Evolutionary conservation across 208 protist genomes (phyloP), one percentile per base, ranked within the genome.

Genomic region (Leishmania lainsoni): DNA sequence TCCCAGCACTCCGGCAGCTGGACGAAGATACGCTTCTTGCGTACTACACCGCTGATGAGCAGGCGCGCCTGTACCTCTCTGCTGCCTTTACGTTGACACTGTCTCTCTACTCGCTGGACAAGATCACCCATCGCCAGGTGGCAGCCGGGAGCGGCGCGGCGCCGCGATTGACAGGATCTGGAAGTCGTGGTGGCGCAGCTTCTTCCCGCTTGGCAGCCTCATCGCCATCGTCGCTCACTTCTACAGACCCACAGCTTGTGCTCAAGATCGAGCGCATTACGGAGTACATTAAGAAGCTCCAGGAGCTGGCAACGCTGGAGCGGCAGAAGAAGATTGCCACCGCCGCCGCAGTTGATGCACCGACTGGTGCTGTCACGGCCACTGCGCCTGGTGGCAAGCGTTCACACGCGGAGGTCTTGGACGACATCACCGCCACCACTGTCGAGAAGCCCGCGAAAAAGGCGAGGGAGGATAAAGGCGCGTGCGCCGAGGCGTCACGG

Each of bases 241-340:
- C 68, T 14, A 83, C 83, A 1, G 92, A 97, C 71, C 79, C 86
- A 52, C 94, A 94, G 86, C 82, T 97, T 45, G 75, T 90, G n/a
- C 84, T 95, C 0, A 96, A 97, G 83, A 94, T 97, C 45, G 89
- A 97, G 58, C 94, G 94, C 6, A 90, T 97, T 59, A 90, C 91
- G 48, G 94, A 94, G 68, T 96, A 96, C 78, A 95, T 97, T 58
- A 90, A 91, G 52, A 97, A 97, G 73, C 77, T 97, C 45, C 89
- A 88, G n/a, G 92, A 97, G 76, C 94, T 97, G n/a, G 90, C 87
- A 39, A 72, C 83, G 1, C 78, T 94, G 5, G 86, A 91, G 49
- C 69, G 78, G 35, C 66, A 79, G 32, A 83, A 75, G 71, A 82
- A 80, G 65, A 26, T 35, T 20, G 69, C 61, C 0, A 42, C 65